These are phyloP conservation scores for Silene uniflora DNA, from an alignment of 148 eudicot genomes.

Conservation along the genomic window DNA sequence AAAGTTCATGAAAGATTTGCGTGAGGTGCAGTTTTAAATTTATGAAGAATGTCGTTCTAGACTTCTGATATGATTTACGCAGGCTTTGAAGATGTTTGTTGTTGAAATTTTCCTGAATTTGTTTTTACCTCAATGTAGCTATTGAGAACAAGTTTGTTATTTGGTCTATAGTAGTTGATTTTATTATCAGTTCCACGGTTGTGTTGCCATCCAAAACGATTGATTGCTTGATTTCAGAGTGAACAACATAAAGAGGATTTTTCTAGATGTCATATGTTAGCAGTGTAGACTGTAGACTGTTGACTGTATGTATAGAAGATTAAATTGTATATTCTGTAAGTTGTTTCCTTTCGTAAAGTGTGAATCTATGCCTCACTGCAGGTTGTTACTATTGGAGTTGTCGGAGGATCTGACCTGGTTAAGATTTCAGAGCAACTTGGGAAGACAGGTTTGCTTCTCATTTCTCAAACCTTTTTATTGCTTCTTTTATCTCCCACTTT, in stretches of 20 bases:
- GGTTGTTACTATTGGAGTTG: conserved; percentile 90
- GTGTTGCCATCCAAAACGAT: too few species aligned
- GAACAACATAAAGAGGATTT: too few species aligned
- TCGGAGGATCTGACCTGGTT: conserved; percentile 93
- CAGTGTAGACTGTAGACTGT: background rate
- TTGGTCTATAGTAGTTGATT: too few species aligned
- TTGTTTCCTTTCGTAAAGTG: background rate
- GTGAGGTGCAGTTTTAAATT: conserved; percentile 8
- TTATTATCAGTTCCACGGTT: too few species aligned
- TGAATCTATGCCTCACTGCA: conserved; percentile 28
- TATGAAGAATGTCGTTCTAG: background rate
- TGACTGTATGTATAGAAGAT: too few species aligned
- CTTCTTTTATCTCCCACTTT: background rate
- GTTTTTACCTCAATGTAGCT: background rate
- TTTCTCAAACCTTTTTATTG: conserved; percentile 5
- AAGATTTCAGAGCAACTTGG: conserved; percentile 99
- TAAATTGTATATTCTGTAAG: background rate
- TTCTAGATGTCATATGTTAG: background rate
- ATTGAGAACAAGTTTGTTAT: too few species aligned
- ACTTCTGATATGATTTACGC: background rate
- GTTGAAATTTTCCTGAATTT: background rate
- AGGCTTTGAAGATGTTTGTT: background rate
- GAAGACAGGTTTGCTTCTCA: conserved; percentile 50
- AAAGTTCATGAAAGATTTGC: conserved; percentile 23
- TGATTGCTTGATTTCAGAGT: too few species aligned